Evolutionary conservation across 2,329 filamentous ascomycete species (phyloP).

Genomic region (Coniochaeta sp.): DNA sequence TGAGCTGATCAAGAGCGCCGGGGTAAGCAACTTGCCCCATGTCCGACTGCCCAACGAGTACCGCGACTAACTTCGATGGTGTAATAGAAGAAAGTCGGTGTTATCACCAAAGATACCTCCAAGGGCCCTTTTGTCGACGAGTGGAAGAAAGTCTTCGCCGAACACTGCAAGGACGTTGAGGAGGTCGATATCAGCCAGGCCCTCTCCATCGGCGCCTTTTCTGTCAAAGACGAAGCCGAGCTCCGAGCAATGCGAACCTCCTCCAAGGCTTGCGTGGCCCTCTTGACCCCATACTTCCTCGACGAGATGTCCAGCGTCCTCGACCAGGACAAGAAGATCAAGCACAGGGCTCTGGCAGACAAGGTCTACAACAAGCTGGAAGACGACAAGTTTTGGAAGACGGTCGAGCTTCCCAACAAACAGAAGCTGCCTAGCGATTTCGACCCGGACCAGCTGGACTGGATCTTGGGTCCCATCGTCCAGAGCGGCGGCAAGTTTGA

Average conservation of each 20-base stretch:
- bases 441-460: slow-evolving; percentile 83
- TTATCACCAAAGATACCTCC: slow-evolving; percentile 76
- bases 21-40: slow-evolving; percentile 50
- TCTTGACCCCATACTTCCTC: slow-evolving; percentile 95
- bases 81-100: slow-evolving; percentile 76
- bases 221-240: slow-evolving; percentile 92
- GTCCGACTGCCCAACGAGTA: slow-evolving; percentile 11
- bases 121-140: slow-evolving; percentile 89
- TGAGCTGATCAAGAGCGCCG: slow-evolving; percentile 79
- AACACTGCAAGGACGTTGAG: slow-evolving; percentile 77
- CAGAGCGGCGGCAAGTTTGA: slow-evolving; percentile 97
- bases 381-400: slow-evolving; percentile 89
- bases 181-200: slow-evolving; percentile 80
- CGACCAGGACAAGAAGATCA: slow-evolving; percentile 95
- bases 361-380: slow-evolving; percentile 90
- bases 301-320: slow-evolving; percentile 97
- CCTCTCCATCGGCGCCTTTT: slow-evolving; percentile 76
- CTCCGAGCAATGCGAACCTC: slow-evolving; percentile 90
- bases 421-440: slow-evolving; percentile 80
- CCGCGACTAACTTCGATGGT: background rate
- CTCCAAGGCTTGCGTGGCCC: slow-evolving; percentile 84
- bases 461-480: slow-evolving; percentile 83
- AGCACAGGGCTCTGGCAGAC: slow-evolving; percentile 76
- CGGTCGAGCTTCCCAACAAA: slow-evolving; percentile 59
- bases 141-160: slow-evolving; percentile 79